Conservation (phyloP, 306 rosid species). For the Hippophae tibetana region DNA sequence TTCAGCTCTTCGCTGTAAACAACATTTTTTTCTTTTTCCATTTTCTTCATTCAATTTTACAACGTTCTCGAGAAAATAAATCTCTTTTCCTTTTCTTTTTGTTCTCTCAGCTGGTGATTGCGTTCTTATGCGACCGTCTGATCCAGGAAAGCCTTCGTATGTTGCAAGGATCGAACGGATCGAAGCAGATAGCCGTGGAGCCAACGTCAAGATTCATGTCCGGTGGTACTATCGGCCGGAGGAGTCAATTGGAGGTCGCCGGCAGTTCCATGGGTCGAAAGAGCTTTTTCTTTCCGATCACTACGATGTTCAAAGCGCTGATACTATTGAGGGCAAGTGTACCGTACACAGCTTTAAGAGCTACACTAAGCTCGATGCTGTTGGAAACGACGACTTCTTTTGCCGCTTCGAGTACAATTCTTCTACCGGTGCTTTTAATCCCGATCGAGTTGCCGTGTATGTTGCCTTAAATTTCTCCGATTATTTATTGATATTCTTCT, state of each 20-base stretch:
- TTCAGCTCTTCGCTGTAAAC: background rate
- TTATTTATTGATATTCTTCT: background rate
- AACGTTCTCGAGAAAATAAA: background rate
- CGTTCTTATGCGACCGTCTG: slow-evolving; percentile 87
- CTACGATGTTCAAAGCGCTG: slow-evolving; percentile 84
- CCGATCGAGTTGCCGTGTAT: slow-evolving; percentile 96
- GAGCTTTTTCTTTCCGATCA: slow-evolving; percentile 96
- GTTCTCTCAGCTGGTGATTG: slow-evolving; percentile 63
- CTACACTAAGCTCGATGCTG: slow-evolving; percentile 94
- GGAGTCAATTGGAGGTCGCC: slow-evolving; percentile 96
- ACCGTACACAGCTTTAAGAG: slow-evolving; percentile 82
- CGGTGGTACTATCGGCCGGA: slow-evolving; percentile 99
- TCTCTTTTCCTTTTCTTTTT: background rate
- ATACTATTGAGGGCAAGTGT: slow-evolving; percentile 84
- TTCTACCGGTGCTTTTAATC: slow-evolving; percentile 82
- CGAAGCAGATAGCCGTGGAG: slow-evolving; percentile 91
- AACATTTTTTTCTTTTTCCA: background rate
- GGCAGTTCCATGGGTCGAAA: slow-evolving; percentile 95
- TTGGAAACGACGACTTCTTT: slow-evolving; percentile 95
- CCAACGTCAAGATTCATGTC: slow-evolving; percentile 74
- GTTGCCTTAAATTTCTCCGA: slow-evolving; percentile 12
- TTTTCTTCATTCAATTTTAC: background rate
- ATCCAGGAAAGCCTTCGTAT: slow-evolving; percentile 70
- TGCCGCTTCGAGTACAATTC: slow-evolving; percentile 97
- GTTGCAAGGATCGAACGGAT: slow-evolving; percentile 92